phyloP scores from a whole-genome alignment of 352 stramenopile species.

The Discostella stelligera region DNA sequence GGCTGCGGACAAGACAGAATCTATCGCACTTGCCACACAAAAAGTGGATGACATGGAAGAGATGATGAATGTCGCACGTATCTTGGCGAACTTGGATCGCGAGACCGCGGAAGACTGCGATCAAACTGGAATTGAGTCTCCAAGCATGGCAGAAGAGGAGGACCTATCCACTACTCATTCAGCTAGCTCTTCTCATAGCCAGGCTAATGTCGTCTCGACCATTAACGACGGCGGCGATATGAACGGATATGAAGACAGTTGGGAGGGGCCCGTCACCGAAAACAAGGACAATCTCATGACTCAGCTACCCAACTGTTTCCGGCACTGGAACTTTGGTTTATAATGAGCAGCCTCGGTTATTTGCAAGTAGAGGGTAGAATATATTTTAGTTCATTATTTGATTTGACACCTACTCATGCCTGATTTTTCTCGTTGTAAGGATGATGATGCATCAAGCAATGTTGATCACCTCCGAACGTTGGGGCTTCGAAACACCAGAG shows the following conservation, averaged over 20 bases:
- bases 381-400: not conserved
- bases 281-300: not conserved
- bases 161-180: not conserved
- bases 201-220: not conserved
- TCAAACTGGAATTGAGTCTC: not conserved
- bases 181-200: slow-evolving; percentile 2
- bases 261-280: not conserved
- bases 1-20: not conserved
- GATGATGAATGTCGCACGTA: slow-evolving; percentile 23
- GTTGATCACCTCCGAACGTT: slow-evolving; percentile 11
- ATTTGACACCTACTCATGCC: not conserved
- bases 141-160: not conserved
- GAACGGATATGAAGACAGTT: slow-evolving; percentile 8
- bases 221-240: not conserved
- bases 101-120: slow-evolving; percentile 1
- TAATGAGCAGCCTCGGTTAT: not conserved
- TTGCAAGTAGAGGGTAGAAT: too few relatives aligned
- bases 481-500: not conserved
- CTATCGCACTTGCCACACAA: not conserved
- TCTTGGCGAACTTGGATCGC: slow-evolving; percentile 33
- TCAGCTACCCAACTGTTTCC: slow-evolving; percentile 4
- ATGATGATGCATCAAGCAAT: not conserved
- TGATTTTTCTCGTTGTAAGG: not conserved
- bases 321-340: slow-evolving; percentile 29
- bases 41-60: slow-evolving; percentile 17